Evolutionary conservation across 352 stramenopile species (phyloP).

Genomic region (Pelagophyceae sp.): DNA sequence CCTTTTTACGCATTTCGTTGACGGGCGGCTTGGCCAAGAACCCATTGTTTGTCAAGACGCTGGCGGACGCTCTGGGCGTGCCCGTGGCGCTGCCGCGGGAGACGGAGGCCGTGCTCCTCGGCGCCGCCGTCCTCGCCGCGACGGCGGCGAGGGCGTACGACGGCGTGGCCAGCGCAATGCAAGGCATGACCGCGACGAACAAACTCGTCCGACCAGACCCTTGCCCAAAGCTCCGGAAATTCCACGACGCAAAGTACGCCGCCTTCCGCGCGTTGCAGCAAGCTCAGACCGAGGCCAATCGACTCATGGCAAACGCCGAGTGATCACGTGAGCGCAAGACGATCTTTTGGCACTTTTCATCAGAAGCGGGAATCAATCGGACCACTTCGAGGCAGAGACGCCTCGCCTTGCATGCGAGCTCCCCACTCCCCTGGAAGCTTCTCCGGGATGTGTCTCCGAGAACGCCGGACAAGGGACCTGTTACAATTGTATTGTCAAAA

Average conservation of each 20-base stretch:
- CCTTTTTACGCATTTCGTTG: neutral
- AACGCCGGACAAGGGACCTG: too few relatives aligned
- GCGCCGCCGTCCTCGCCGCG: slow-evolving; percentile 21
- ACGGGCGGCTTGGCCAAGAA: slow-evolving; percentile 25
- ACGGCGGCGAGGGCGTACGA: neutral
- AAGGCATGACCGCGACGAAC: neutral
- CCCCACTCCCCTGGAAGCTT: too few relatives aligned
- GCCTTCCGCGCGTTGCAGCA: slow-evolving; percentile 5
- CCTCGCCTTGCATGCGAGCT: too few relatives aligned
- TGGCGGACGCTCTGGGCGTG: slow-evolving; percentile 22
- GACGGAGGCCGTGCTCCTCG: slow-evolving; percentile 23
- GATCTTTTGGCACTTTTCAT: too few relatives aligned
- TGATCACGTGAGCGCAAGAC: too few relatives aligned
- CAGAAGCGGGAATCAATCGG: too few relatives aligned
- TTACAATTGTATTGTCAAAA: too few relatives aligned
- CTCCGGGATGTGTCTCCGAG: too few relatives aligned
- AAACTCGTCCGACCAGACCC: neutral
- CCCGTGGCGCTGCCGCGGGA: slow-evolving; percentile 10
- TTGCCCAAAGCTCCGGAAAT: neutral
- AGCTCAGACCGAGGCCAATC: too few relatives aligned
- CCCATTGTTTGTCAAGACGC: slow-evolving; percentile 19
- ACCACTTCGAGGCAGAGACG: too few relatives aligned
- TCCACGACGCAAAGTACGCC: slow-evolving; percentile 25
- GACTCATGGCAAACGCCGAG: too few relatives aligned
- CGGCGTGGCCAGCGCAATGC: neutral